A percentile compares a stretch with the other conserved stretches of the same genome.
phyloP scores from a whole-genome alignment of 768 basidiomycete genomes.

The Leccinellum rugosiceps region DNA sequence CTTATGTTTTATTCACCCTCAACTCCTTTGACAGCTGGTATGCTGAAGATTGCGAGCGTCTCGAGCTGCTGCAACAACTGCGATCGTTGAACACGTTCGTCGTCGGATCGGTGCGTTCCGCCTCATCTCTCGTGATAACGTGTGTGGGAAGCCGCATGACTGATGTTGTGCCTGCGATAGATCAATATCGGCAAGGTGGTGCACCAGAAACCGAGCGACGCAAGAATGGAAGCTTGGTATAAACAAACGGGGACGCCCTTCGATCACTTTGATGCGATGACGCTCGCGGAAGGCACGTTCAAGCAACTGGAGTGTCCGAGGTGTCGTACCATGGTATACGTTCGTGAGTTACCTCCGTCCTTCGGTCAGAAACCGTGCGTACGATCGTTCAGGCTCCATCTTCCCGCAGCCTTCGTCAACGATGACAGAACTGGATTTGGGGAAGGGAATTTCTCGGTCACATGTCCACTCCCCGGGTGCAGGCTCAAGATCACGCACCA shows the following conservation, averaged over 20 bases:
- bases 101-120: slow-evolving; percentile 26
- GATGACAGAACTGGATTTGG: slow-evolving; percentile 45
- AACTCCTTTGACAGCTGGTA: slow-evolving; percentile 25
- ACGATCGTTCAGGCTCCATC: background rate
- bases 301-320: slow-evolving; percentile 35
- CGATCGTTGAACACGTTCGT: slow-evolving; percentile 27
- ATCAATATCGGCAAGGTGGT: slow-evolving; percentile 24
- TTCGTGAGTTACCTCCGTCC: slow-evolving; percentile 26
- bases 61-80: slow-evolving; percentile 22
- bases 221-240: slow-evolving; percentile 20
- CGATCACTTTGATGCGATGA: slow-evolving; percentile 36
- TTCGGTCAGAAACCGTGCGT: background rate
- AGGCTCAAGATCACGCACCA: slow-evolving; percentile 39
- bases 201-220: slow-evolving; percentile 11
- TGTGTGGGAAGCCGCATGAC: background rate
- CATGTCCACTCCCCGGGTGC: slow-evolving; percentile 41
- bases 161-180: slow-evolving; percentile 7
- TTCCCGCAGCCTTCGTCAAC: slow-evolving; percentile 38
- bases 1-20: background rate
- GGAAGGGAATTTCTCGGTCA: slow-evolving; percentile 37
- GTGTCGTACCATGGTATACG: slow-evolving; percentile 28
- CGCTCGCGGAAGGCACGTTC: slow-evolving; percentile 14
- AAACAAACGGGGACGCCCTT: slow-evolving; percentile 28
- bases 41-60: slow-evolving; percentile 33
- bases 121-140: background rate